Evolutionary conservation across 768 basidiomycete species (phyloP).

Genomic region (Boletus subparvulus): DNA sequence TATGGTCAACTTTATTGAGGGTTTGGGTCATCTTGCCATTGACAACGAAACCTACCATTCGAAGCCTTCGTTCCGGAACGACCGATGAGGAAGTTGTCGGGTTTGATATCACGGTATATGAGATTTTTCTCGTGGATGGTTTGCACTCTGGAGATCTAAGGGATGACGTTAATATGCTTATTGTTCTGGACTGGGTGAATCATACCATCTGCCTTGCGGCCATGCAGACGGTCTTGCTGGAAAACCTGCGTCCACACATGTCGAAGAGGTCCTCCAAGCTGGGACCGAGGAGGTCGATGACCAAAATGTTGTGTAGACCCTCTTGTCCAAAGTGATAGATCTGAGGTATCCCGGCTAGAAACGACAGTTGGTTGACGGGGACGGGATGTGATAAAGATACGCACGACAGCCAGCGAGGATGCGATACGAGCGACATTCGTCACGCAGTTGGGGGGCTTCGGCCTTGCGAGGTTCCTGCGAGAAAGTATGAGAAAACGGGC

Average conservation of each 20-base stretch:
- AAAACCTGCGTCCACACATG: constrained; percentile 98
- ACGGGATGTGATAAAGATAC: constrained; percentile 35
- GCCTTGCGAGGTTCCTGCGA: constrained; percentile 84
- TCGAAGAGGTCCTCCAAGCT: constrained; percentile 98
- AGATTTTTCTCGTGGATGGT: constrained; percentile 99
- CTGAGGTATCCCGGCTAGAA: constrained; percentile 90
- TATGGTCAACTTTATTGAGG: constrained; percentile 27
- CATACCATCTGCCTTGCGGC: constrained; percentile 94
- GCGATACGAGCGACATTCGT: constrained; percentile 97
- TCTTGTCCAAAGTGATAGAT: constrained; percentile 99
- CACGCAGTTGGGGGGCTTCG: constrained; percentile 95
- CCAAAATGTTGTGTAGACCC: constrained; percentile 96
- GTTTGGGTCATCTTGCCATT: background rate
- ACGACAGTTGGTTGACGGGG: constrained; percentile 16
- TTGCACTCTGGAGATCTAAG: constrained; percentile 88
- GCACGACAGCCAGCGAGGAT: constrained; percentile 86
- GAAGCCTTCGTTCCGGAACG: constrained; percentile 88
- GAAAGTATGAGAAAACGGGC: constrained; percentile 14
- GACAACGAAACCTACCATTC: constrained; percentile 51
- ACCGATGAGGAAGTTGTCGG: constrained; percentile 98
- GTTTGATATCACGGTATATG: constrained; percentile 99
- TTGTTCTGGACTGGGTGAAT: background rate
- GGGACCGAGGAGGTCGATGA: constrained; percentile 96
- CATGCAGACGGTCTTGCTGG: constrained; percentile 98
- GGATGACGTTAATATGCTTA: constrained; percentile 3